phyloP scores from a whole-genome alignment of 257 asterid species.

The Primulina tabacum region DNA sequence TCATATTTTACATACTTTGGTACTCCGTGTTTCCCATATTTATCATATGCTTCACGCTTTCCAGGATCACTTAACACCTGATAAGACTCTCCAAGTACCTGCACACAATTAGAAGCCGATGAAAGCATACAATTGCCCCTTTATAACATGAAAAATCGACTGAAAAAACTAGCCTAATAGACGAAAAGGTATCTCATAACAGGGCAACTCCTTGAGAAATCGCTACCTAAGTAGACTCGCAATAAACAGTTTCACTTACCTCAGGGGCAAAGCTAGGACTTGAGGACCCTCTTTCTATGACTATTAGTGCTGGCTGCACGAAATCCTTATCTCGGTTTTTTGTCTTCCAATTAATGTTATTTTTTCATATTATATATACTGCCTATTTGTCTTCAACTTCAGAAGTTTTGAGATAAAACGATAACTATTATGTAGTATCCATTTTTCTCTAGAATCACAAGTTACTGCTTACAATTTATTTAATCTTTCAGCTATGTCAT shows the following conservation, averaged over 20 bases:
- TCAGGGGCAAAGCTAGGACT: neutral
- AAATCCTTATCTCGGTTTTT: neutral
- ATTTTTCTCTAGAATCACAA: too few species aligned
- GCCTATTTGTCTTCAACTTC: neutral
- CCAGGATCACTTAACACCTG: conserved; percentile 76
- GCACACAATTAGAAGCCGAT: conserved; percentile 12
- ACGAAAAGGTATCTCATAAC: neutral
- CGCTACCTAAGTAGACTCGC: neutral
- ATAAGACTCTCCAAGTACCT: conserved; percentile 87
- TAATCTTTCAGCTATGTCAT: too few species aligned
- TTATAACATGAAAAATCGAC: conserved; percentile 6
- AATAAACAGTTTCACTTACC: neutral
- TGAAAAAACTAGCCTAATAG: neutral
- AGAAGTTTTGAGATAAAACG: neutral
- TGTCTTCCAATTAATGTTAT: neutral
- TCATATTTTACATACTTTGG: conserved; percentile 34
- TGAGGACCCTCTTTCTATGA: neutral
- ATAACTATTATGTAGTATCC: too few species aligned
- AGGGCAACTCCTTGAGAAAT: neutral
- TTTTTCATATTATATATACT: too few species aligned
- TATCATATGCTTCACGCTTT: conserved; percentile 65
- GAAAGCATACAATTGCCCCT: neutral
- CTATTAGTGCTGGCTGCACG: neutral
- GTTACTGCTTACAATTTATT: too few species aligned
- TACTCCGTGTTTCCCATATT: conserved; percentile 62